phyloP scores from a whole-genome alignment of 2,329 filamentous ascomycete species.

The Aspergillus pseudoterreus region DNA sequence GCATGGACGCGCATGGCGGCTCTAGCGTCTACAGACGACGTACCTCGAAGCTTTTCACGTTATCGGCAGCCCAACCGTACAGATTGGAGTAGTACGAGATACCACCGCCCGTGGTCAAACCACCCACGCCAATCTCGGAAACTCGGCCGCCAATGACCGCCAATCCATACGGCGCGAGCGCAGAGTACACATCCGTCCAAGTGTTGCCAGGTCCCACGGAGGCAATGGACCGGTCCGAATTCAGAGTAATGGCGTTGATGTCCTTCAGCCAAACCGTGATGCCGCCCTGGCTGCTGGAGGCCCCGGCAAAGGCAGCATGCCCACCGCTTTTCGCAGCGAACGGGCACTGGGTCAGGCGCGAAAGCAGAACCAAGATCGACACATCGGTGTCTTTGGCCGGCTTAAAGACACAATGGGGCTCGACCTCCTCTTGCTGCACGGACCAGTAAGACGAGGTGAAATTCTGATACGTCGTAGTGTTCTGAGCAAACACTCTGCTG shows the following conservation, averaged over 20 bases:
- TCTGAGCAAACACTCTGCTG: slow-evolving; percentile 11
- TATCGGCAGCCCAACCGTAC: slow-evolving; percentile 36
- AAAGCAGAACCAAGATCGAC: slow-evolving; percentile 29
- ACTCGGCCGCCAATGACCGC: slow-evolving; percentile 33
- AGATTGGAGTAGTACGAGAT: slow-evolving; percentile 30
- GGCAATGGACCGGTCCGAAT: slow-evolving; percentile 23
- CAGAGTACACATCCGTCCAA: slow-evolving; percentile 33
- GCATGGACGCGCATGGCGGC: not conserved
- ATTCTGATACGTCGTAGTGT: slow-evolving; percentile 16
- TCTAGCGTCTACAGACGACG: not conserved
- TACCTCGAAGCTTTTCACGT: slow-evolving; percentile 32
- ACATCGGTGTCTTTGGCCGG: slow-evolving; percentile 27
- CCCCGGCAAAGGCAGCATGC: slow-evolving; percentile 54
- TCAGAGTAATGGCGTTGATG: slow-evolving; percentile 27
- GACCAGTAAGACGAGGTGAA: slow-evolving; percentile 32
- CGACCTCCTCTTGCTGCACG: slow-evolving; percentile 31
- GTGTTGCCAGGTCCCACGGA: slow-evolving; percentile 31
- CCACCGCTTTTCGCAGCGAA: slow-evolving; percentile 58
- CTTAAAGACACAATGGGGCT: slow-evolving; percentile 33
- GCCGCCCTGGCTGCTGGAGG: slow-evolving; percentile 47
- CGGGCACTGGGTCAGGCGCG: slow-evolving; percentile 27
- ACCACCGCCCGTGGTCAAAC: slow-evolving; percentile 24
- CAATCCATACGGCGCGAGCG: slow-evolving; percentile 28
- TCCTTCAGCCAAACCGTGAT: slow-evolving; percentile 32
- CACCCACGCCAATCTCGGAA: slow-evolving; percentile 21